These are phyloP conservation scores for Candida ficus DNA, from an alignment of 805 yeast species.

Conservation along the genomic window DNA sequence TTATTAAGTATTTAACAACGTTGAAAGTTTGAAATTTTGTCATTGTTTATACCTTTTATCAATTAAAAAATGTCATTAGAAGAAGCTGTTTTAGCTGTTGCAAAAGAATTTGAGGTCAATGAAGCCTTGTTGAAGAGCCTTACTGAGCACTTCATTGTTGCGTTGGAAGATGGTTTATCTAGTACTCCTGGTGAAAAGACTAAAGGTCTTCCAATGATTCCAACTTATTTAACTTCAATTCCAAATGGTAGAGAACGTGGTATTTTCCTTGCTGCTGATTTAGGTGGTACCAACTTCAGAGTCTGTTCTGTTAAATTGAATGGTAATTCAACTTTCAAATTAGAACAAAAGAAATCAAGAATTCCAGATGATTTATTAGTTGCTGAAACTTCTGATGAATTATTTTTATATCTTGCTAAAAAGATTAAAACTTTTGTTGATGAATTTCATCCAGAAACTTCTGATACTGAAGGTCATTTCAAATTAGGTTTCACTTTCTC, in stretches of 20 bases:
- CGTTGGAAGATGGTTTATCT: constrained; percentile 55
- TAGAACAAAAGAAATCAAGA: constrained; percentile 71
- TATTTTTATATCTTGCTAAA: constrained; percentile 71
- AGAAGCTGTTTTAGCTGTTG: constrained; percentile 15
- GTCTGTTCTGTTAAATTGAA: constrained; percentile 80
- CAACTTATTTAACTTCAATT: constrained; percentile 77
- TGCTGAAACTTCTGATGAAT: constrained; percentile 55
- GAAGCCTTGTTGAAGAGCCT: constrained; percentile 17
- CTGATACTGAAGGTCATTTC: constrained; percentile 32
- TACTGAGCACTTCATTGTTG: constrained; percentile 48
- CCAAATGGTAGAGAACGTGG: constrained; percentile 89
- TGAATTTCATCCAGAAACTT: constrained; percentile 47
- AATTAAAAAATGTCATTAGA: constrained; percentile 2
- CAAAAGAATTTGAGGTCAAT: constrained; percentile 19
- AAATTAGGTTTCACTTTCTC: constrained; percentile 91
- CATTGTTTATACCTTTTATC: too few relatives aligned
- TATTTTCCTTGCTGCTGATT: constrained; percentile 79
- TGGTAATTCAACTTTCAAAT: constrained; percentile 73
- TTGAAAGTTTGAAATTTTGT: too few relatives aligned
- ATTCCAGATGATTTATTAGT: constrained; percentile 75
- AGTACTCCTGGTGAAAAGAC: constrained; percentile 32
- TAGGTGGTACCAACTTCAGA: constrained; percentile 95
- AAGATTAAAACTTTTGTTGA: constrained; percentile 62
- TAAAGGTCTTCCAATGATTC: constrained; percentile 81
- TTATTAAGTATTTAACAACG: too few relatives aligned